Evolutionary conservation across 306 rosid genomes (phyloP).

Genomic region (Malus fusca): DNA sequence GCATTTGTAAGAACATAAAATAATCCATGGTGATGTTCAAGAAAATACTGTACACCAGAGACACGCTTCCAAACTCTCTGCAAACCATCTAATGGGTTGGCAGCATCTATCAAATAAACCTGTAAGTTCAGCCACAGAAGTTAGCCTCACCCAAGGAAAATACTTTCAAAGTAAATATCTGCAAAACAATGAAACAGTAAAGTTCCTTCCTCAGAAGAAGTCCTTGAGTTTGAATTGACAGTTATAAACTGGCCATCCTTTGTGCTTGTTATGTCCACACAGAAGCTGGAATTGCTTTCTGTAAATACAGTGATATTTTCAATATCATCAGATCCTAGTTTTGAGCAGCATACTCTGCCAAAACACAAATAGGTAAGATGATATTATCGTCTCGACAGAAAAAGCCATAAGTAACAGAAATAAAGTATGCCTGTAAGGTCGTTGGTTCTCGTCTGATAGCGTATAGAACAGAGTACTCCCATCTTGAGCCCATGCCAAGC

Average conservation of each 20-base stretch:
- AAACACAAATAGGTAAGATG: not conserved
- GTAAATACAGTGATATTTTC: slow-evolving; percentile 50
- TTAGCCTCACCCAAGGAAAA: slow-evolving; percentile 23
- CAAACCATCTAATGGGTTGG: slow-evolving; percentile 53
- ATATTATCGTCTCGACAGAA: not conserved
- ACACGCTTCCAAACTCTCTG: slow-evolving; percentile 59
- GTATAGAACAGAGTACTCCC: slow-evolving; percentile 66
- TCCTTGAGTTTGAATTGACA: slow-evolving; percentile 96
- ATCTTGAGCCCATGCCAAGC: slow-evolving; percentile 85
- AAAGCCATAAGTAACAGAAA: slow-evolving; percentile 5
- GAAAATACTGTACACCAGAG: slow-evolving; percentile 66
- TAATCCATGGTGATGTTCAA: slow-evolving; percentile 80
- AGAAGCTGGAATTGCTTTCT: slow-evolving; percentile 71
- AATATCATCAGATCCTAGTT: slow-evolving; percentile 35
- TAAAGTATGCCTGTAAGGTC: slow-evolving; percentile 72
- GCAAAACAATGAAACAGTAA: slow-evolving; percentile 21
- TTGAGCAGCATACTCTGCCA: slow-evolving; percentile 68
- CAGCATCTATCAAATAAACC: slow-evolving; percentile 73
- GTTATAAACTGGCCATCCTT: slow-evolving; percentile 98
- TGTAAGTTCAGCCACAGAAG: slow-evolving; percentile 35
- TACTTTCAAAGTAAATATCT: not conserved
- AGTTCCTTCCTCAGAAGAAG: slow-evolving; percentile 98
- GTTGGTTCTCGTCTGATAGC: slow-evolving; percentile 66
- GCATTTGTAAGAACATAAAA: slow-evolving; percentile 85
- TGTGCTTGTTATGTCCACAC: slow-evolving; percentile 89